A percentile compares a stretch with the other conserved stretches of the same genome.
Conservation (phyloP, 768 basidiomycete genomes). For the Macrolepiota fuliginosa region DNA sequence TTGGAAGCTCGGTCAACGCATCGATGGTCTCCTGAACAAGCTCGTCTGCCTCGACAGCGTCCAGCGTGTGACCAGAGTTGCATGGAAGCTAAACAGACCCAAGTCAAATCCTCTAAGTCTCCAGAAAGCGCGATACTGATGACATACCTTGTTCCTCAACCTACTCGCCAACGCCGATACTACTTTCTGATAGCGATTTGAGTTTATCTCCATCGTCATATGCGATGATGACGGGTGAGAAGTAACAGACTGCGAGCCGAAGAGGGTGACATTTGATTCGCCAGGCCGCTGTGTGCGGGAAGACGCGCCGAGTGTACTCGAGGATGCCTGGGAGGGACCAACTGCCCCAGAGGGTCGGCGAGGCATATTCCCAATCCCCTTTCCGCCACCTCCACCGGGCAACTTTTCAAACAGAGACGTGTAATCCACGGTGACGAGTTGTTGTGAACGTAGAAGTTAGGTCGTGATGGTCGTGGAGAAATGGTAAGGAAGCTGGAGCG, state of each 20-base stretch:
- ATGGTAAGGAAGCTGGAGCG: not conserved
- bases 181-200: constrained; percentile 78
- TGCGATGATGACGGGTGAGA: constrained; percentile 33
- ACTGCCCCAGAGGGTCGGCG: constrained; percentile 64
- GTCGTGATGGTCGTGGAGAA: constrained; percentile 4
- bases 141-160: constrained; percentile 72
- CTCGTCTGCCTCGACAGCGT: constrained; percentile 71
- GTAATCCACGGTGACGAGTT: constrained; percentile 5
- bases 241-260: not conserved
- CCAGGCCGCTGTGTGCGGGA: not conserved
- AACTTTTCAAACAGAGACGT: constrained; percentile 4
- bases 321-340: constrained; percentile 29
- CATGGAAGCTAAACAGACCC: constrained; percentile 64
- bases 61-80: constrained; percentile 74
- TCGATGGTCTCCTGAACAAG: constrained; percentile 76
- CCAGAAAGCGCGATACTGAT: constrained; percentile 1
- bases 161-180: constrained; percentile 78
- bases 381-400: constrained; percentile 2
- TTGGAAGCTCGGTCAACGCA: constrained; percentile 75
- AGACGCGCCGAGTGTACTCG: constrained; percentile 17
- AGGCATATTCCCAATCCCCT: constrained; percentile 31
- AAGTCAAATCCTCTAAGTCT: constrained; percentile 4
- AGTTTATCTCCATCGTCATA: constrained; percentile 17
- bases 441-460: not conserved
- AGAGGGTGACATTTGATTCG: not conserved